A percentile compares a stretch with the other conserved stretches of the same genome.
Evolutionary conservation across 129 eudicot genomes (phyloP).

Genomic region (Helichrysum umbraculigerum): DNA sequence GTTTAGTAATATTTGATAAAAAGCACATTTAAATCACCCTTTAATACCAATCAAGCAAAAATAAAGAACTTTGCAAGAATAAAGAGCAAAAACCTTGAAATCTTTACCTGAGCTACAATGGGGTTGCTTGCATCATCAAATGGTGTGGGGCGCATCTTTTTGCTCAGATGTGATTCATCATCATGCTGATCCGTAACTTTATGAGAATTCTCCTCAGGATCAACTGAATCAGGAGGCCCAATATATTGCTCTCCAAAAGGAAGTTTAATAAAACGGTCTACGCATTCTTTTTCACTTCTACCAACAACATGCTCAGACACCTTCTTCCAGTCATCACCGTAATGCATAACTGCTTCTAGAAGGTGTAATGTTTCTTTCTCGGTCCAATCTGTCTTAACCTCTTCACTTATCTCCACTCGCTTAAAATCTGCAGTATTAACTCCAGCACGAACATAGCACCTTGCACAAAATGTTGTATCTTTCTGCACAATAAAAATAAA

Average conservation of each 20-base stretch:
- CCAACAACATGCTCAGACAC: conserved; percentile 87
- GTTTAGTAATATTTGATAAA: neutral
- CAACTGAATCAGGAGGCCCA: conserved; percentile 67
- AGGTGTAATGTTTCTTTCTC: conserved; percentile 92
- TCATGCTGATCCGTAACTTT: conserved; percentile 28
- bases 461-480: conserved; percentile 79
- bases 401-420: conserved; percentile 88
- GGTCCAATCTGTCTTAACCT: conserved; percentile 73
- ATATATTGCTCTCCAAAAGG: conserved; percentile 83
- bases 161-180: conserved; percentile 38
- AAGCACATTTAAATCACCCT: neutral
- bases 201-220: conserved; percentile 39
- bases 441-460: conserved; percentile 86
- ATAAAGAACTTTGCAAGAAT: neutral
- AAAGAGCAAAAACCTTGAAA: neutral
- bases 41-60: neutral
- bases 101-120: conserved; percentile 83
- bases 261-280: conserved; percentile 84
- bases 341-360: conserved; percentile 88
- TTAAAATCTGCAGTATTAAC: conserved; percentile 64
- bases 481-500: conserved; percentile 40
- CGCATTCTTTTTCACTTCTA: conserved; percentile 79
- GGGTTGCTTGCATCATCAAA: conserved; percentile 99
- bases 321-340: conserved; percentile 93
- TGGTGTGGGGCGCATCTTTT: conserved; percentile 73